A percentile compares a stretch with the other conserved stretches of the same genome.
These are phyloP conservation scores for Daldinia vernicosa DNA, from an alignment of 495 filamentous ascomycete species.

Conservation along the genomic window DNA sequence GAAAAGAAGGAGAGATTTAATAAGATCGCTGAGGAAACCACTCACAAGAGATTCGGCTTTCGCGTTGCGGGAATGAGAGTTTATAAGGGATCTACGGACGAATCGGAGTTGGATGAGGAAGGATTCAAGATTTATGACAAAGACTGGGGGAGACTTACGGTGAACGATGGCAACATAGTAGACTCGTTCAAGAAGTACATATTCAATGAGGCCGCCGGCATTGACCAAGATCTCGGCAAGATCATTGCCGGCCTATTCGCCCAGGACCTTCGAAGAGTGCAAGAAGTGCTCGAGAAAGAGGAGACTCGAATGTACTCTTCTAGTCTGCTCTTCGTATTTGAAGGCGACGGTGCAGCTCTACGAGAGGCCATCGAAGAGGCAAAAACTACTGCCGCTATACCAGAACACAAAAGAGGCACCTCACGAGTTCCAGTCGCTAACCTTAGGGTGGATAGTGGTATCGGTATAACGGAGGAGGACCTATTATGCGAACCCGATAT, in stretches of 20 bases:
- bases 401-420: slow-evolving; percentile 45
- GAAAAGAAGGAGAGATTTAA: slow-evolving; percentile 84
- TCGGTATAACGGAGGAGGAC: slow-evolving; percentile 54
- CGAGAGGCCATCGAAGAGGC: slow-evolving; percentile 71
- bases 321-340: slow-evolving; percentile 89
- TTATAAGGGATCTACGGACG: slow-evolving; percentile 71
- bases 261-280: slow-evolving; percentile 70
- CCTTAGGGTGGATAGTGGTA: slow-evolving; percentile 56
- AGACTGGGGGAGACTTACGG: slow-evolving; percentile 76
- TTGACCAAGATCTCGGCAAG: slow-evolving; percentile 61
- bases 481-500: slow-evolving; percentile 32
- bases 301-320: slow-evolving; percentile 96
- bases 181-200: slow-evolving; percentile 82
- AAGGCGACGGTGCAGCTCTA: slow-evolving; percentile 80
- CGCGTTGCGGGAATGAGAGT: slow-evolving; percentile 95
- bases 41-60: slow-evolving; percentile 81
- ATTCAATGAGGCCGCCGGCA: slow-evolving; percentile 67
- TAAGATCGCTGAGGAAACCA: slow-evolving; percentile 79
- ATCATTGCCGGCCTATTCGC: slow-evolving; percentile 70
- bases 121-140: slow-evolving; percentile 84
- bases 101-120: slow-evolving; percentile 55
- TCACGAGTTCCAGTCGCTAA: slow-evolving; percentile 39
- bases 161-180: slow-evolving; percentile 74
- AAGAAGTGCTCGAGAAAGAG: slow-evolving; percentile 70
- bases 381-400: slow-evolving; percentile 50